Evolutionary conservation across 768 basidiomycete species (phyloP).

Genomic region (Mycena floridula): DNA sequence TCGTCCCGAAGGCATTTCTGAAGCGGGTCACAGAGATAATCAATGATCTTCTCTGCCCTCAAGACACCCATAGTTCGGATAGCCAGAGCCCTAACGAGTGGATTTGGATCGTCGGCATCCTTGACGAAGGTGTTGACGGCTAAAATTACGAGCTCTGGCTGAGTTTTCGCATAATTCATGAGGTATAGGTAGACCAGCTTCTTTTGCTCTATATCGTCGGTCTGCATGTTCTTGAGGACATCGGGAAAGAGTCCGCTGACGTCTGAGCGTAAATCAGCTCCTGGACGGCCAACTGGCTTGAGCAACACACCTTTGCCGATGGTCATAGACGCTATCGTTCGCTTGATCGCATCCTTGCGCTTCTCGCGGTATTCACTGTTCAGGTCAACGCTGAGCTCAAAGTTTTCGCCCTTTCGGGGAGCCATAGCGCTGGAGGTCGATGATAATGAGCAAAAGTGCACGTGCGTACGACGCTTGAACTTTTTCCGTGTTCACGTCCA

Average conservation of each 20-base stretch:
- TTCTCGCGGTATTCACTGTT: constrained; percentile 95
- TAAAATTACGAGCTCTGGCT: constrained; percentile 97
- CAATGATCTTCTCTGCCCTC: constrained; percentile 97
- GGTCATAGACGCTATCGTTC: constrained; percentile 97
- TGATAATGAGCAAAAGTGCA: not conserved
- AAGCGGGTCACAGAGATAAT: constrained; percentile 94
- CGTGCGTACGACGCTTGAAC: not conserved
- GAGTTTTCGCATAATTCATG: constrained; percentile 99
- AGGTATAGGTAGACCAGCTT: constrained; percentile 99
- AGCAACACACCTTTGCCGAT: constrained; percentile 82
- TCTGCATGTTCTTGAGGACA: constrained; percentile 99
- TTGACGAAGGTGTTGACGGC: constrained; percentile 99
- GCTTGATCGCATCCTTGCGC: constrained; percentile 97
- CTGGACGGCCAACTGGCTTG: not conserved
- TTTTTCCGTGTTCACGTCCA: no score
- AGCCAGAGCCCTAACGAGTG: constrained; percentile 91
- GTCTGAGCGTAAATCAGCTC: constrained; percentile 34
- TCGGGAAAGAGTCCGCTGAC: constrained; percentile 95
- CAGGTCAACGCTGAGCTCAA: constrained; percentile 92
- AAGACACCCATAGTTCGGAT: constrained; percentile 98
- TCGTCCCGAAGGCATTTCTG: constrained; percentile 91
- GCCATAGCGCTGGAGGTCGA: constrained; percentile 35
- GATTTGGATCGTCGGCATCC: constrained; percentile 95
- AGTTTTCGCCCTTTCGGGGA: constrained; percentile 86
- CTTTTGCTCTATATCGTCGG: constrained; percentile 98